Evolutionary conservation across 352 stramenopile species (phyloP).

Genomic region (Peronospora destructor): DNA sequence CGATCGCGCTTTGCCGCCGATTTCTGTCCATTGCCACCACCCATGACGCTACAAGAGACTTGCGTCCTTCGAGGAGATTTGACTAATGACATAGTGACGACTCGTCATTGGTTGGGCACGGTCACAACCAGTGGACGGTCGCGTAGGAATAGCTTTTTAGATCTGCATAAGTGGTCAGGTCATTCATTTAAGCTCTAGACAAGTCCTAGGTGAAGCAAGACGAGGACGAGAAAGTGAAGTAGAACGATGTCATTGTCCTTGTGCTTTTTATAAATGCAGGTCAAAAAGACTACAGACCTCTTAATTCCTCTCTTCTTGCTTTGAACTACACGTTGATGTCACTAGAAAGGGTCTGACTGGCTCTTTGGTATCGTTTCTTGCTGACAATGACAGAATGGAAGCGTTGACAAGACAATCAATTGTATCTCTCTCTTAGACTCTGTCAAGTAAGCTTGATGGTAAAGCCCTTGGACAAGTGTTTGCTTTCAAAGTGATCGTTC

Average conservation of each 20-base stretch:
- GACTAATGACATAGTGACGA: slow-evolving; percentile 10
- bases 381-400: too few relatives aligned
- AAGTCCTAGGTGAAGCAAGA: too few relatives aligned
- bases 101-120: background rate
- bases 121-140: slow-evolving; percentile 7
- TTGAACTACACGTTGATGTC: too few relatives aligned
- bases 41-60: slow-evolving; percentile 34
- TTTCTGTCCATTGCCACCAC: slow-evolving; percentile 80
- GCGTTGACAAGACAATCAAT: too few relatives aligned
- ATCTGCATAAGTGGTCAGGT: slow-evolving; percentile 4
- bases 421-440: slow-evolving; percentile 14
- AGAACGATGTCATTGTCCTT: background rate
- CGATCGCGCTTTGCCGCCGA: slow-evolving; percentile 71
- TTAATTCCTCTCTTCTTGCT: too few relatives aligned
- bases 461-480: slow-evolving; percentile 69
- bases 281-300: too few relatives aligned
- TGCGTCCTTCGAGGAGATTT: slow-evolving; percentile 18
- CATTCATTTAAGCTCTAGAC: too few relatives aligned
- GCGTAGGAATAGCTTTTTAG: slow-evolving; percentile 18
- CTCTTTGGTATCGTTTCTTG: too few relatives aligned
- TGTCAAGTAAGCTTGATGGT: slow-evolving; percentile 66
- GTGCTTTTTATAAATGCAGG: too few relatives aligned
- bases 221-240: background rate
- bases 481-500: slow-evolving; percentile 81
- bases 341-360: too few relatives aligned